Percentiles rank a stretch among this genome's conserved stretches.
phyloP scores from a whole-genome alignment of 441 rosid species.

The Pelargonium cotyledonis region DNA sequence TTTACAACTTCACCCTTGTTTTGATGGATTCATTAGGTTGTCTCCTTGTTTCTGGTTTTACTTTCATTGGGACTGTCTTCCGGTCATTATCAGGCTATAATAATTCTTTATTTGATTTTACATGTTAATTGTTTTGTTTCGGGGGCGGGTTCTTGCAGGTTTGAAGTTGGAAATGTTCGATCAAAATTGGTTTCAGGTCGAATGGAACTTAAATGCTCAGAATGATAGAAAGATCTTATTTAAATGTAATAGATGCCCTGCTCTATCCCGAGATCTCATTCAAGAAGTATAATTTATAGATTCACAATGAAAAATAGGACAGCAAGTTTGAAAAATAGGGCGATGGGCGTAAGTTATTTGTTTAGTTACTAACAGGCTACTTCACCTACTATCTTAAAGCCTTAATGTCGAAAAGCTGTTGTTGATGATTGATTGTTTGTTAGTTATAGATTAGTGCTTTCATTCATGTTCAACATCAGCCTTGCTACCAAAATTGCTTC shows the following conservation, averaged over 20 bases:
- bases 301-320: not conserved
- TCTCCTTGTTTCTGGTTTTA: not conserved
- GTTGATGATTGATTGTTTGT: too few relatives aligned
- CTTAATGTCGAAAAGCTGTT: too few relatives aligned
- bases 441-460: too few relatives aligned
- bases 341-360: too few relatives aligned
- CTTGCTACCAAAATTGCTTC: too few relatives aligned
- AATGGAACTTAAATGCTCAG: not conserved
- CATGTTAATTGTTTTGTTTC: conserved; percentile 1
- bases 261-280: too few relatives aligned
- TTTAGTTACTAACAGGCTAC: too few relatives aligned
- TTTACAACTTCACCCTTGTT: not conserved
- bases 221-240: not conserved
- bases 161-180: not conserved
- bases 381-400: too few relatives aligned
- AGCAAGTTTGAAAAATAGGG: not conserved
- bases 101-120: not conserved
- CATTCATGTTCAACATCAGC: too few relatives aligned
- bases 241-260: too few relatives aligned
- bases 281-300: not conserved
- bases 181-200: not conserved
- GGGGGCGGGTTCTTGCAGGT: not conserved
- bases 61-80: not conserved
- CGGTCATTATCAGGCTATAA: not conserved
- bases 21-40: not conserved